Percentiles rank a stretch among this genome's conserved stretches.
These are phyloP conservation scores for Mortierella sp. DNA, from an alignment of 371 early-diverging fungal species.

Conservation along the genomic window DNA sequence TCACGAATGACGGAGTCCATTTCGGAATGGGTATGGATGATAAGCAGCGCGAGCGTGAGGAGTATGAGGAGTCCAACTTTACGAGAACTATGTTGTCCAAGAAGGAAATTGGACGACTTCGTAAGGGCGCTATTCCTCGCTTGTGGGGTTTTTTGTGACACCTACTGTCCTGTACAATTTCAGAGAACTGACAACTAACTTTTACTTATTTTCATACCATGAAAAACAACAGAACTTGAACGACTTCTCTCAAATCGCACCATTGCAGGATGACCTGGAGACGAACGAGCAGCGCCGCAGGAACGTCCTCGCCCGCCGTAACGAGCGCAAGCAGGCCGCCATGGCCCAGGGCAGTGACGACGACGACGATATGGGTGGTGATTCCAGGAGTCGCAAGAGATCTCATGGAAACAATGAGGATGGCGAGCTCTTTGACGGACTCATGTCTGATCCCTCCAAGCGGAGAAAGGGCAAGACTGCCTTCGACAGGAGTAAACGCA, in stretches of 20 bases:
- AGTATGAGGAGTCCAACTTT: constrained; percentile 95
- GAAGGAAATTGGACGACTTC: constrained; percentile 81
- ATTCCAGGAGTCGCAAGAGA: constrained; percentile 40
- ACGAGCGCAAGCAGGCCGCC: constrained; percentile 53
- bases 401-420: constrained; percentile 14
- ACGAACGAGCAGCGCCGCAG: constrained; percentile 66
- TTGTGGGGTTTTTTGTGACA: constrained; percentile 63
- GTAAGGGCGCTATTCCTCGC: constrained; percentile 70
- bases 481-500: constrained; percentile 55
- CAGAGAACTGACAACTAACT: not conserved
- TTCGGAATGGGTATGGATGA: constrained; percentile 71
- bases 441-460: constrained; percentile 50
- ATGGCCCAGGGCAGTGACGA: constrained; percentile 45
- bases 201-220: not conserved
- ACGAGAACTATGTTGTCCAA: constrained; percentile 82
- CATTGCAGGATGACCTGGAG: constrained; percentile 69
- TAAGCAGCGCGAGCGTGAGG: constrained; percentile 75
- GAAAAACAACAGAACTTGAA: constrained; percentile 68
- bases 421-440: constrained; percentile 45
- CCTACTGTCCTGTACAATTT: not conserved
- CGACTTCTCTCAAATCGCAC: constrained; percentile 79
- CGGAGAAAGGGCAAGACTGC: constrained; percentile 41
- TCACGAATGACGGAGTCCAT: constrained; percentile 77
- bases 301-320: constrained; percentile 68
- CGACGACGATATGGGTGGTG: constrained; percentile 25